Evolutionary conservation across 495 filamentous ascomycete genomes (phyloP).

Genomic region (Rusavskia elegans): DNA sequence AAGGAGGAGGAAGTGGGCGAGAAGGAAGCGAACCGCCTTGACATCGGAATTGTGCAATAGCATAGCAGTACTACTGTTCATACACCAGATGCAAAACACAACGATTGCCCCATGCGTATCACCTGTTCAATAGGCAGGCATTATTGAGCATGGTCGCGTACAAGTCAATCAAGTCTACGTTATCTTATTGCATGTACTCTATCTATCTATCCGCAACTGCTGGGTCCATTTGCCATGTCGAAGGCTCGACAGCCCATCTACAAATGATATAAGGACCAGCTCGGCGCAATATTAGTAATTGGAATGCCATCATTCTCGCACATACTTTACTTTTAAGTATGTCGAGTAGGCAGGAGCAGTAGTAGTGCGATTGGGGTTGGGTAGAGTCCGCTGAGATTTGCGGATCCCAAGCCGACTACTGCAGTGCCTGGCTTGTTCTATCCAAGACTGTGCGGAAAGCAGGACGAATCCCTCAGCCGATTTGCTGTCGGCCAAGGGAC

Average conservation of each 20-base stretch:
- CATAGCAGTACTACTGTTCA: too few relatives aligned
- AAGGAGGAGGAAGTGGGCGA: slow-evolving; percentile 2
- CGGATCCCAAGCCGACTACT: background rate
- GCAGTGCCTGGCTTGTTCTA: background rate
- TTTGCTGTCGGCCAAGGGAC: background rate
- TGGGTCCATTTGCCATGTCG: background rate
- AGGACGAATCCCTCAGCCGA: background rate
- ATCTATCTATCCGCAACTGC: too few relatives aligned
- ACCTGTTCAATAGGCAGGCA: too few relatives aligned
- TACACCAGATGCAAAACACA: slow-evolving; percentile 6
- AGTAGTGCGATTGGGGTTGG: background rate
- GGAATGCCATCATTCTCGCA: background rate
- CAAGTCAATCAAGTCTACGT: background rate
- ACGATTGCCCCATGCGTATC: background rate
- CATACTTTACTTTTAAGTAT: background rate
- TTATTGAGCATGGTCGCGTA: background rate
- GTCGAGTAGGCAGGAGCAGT: background rate
- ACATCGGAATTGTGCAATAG: slow-evolving; percentile 6
- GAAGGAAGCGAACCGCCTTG: slow-evolving; percentile 7
- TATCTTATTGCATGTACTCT: too few relatives aligned
- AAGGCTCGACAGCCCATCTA: background rate
- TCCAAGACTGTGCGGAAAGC: background rate
- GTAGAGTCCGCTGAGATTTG: background rate
- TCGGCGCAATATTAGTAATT: too few relatives aligned
- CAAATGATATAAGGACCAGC: too few relatives aligned